Evolutionary conservation across 257 asterid genomes (phyloP), one percentile per base, ranked within the genome.

Genomic region (Perilla frutescens): DNA sequence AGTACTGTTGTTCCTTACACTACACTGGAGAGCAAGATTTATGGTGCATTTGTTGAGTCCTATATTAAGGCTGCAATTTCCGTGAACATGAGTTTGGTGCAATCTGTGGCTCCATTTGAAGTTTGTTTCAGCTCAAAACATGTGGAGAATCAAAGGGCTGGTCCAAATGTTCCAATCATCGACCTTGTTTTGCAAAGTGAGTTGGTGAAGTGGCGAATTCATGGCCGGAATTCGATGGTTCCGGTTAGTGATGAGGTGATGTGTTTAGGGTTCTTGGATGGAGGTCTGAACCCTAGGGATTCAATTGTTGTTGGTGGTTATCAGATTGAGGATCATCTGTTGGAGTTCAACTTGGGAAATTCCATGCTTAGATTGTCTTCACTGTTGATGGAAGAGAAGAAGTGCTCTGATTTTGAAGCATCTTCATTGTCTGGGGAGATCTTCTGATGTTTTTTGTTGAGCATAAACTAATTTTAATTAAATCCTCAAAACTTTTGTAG

Each of bases 231-330:
- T 62, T 83, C 89, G 29, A 76, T 93, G 96, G 96, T 93, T 34
- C 59, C 51, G 50, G 84, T 88, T 5, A 72, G 86, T 80, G 88
- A 85, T 53, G 90, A 81, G 1, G 86, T 89, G 3, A 87, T 86
- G 94, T 91, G 98, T 71, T 80, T 91, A 80, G 98, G 92, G 8
- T 83, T 89, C 80, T 77, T 93, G 89, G 87, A 93, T 82, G 97
- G 96, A 36, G 97, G 97, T 40, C 11, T 78, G 82, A 80, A 44
- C 50, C 73, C 80, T 4, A 69, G 37, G 71, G 91, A 86, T 66
- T 67, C 89, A 58, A 78, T 93, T 79, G 94, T 91, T 29, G 66
- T 91, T 64, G 97, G 97, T 6, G 92, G 92, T 32, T 66, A 86
- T 74, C 97, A 90, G 57, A 76, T 93, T 84, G 98, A 93, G 81